Conservation (phyloP, 768 basidiomycete species). For the Macrolepiota fuliginosa region DNA sequence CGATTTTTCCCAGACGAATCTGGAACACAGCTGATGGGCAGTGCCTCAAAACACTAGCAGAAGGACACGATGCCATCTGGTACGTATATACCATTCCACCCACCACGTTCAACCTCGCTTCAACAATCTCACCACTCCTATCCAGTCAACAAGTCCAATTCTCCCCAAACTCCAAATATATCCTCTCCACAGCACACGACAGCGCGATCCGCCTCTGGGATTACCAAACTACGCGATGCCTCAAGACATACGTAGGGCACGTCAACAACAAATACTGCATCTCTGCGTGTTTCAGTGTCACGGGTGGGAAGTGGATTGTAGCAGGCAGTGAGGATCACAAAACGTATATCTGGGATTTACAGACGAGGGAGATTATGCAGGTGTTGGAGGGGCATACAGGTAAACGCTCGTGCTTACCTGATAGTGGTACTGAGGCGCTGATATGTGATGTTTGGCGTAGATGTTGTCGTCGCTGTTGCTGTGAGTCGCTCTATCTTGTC, state of each 20-base stretch:
- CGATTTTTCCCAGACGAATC: slow-evolving; percentile 64
- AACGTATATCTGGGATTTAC: slow-evolving; percentile 88
- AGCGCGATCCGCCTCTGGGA: slow-evolving; percentile 94
- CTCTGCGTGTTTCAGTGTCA: slow-evolving; percentile 80
- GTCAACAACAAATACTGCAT: slow-evolving; percentile 82
- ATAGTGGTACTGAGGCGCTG: neutral
- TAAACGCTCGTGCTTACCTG: slow-evolving; percentile 23
- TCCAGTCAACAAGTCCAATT: slow-evolving; percentile 86
- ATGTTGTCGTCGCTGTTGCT: slow-evolving; percentile 80
- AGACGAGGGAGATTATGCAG: slow-evolving; percentile 83
- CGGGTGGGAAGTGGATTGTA: slow-evolving; percentile 87
- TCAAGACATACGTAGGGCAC: slow-evolving; percentile 90
- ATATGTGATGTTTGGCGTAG: slow-evolving; percentile 21
- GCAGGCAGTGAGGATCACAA: slow-evolving; percentile 91
- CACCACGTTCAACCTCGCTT: neutral
- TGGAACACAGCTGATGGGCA: slow-evolving; percentile 94
- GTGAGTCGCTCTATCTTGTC: slow-evolving; percentile 33
- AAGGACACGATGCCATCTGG: slow-evolving; percentile 86
- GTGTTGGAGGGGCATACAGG: slow-evolving; percentile 74
- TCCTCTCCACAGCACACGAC: slow-evolving; percentile 92
- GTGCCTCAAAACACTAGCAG: slow-evolving; percentile 93
- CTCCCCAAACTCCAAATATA: slow-evolving; percentile 94
- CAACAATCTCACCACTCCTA: neutral
- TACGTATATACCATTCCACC: slow-evolving; percentile 26
- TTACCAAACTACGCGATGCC: slow-evolving; percentile 83